phyloP scores from a whole-genome alignment of 805 yeast species.

The Ogataea dorogensis region DNA sequence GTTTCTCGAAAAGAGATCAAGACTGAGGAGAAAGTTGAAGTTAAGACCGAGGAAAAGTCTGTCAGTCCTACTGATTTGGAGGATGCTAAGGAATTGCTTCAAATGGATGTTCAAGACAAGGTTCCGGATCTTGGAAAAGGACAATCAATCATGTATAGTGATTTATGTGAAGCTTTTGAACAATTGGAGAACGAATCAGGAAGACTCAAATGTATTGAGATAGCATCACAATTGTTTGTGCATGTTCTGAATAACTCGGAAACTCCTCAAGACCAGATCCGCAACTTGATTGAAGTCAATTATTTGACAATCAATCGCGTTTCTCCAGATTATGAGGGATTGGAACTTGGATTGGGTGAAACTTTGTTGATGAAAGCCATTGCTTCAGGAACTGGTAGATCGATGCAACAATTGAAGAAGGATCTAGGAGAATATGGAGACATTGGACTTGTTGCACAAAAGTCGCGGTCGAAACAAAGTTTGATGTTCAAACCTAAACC shows the following conservation, averaged over 20 bases:
- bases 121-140: conserved; percentile 7
- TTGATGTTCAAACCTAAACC: conserved; percentile 92
- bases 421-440: conserved; percentile 85
- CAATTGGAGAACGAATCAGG: conserved; percentile 77
- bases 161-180: conserved; percentile 66
- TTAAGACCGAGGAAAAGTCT: too few species aligned
- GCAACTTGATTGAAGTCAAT: conserved; percentile 63
- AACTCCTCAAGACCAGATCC: conserved; percentile 17
- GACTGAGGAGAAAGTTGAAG: conserved; percentile 1
- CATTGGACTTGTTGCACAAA: conserved; percentile 83
- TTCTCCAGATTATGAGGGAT: conserved; percentile 95
- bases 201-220: conserved; percentile 74
- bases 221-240: conserved; percentile 70
- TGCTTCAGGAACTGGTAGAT: conserved; percentile 85
- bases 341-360: conserved; percentile 94
- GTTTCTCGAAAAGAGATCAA: conserved; percentile 2
- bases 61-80: conserved; percentile 18
- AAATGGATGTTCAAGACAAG: conserved; percentile 6
- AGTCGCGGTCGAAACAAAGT: conserved; percentile 80
- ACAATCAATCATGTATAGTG: conserved; percentile 36
- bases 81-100: conserved; percentile 24
- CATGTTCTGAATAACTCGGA: conserved; percentile 58
- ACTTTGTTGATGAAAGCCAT: conserved; percentile 83
- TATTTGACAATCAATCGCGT: conserved; percentile 84
- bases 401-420: conserved; percentile 62